Conservation (phyloP, 352 stramenopile species). For the Phytophthora lateralis region DNA sequence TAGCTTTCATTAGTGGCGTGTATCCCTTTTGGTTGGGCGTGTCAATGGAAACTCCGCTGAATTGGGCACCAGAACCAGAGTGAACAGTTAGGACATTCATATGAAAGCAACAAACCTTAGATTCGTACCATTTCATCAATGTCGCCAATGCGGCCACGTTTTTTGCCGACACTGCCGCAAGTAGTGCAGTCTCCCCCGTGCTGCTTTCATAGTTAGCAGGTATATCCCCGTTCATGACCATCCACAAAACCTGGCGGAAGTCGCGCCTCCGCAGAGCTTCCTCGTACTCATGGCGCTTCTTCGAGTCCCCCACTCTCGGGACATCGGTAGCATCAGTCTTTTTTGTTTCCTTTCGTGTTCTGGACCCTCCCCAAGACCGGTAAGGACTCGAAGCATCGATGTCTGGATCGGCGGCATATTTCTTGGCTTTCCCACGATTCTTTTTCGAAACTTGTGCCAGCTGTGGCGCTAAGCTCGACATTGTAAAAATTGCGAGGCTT, state of each 20-base stretch:
- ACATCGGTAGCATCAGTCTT: not conserved
- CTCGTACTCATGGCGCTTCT: constrained; percentile 45
- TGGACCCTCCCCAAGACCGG: not conserved
- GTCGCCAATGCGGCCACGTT: constrained; percentile 44
- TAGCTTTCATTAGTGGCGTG: constrained; percentile 79
- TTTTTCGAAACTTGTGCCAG: constrained; percentile 22
- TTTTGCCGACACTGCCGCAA: constrained; percentile 60
- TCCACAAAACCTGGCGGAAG: constrained; percentile 67
- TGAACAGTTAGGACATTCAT: not conserved
- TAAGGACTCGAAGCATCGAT: constrained; percentile 13
- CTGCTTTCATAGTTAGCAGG: constrained; percentile 54
- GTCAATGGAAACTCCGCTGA: constrained; percentile 65
- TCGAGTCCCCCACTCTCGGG: constrained; percentile 6
- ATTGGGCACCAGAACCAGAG: not conserved
- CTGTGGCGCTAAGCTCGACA: constrained; percentile 22
- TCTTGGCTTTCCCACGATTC: constrained; percentile 23
- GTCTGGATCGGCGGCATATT: constrained; percentile 15
- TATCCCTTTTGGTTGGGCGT: constrained; percentile 57
- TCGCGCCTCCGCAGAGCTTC: constrained; percentile 62
- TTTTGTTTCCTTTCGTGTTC: constrained; percentile 5
- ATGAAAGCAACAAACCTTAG: not conserved
- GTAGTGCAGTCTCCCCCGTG: constrained; percentile 61
- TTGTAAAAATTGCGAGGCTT: constrained; percentile 11
- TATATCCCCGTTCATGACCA: constrained; percentile 68
- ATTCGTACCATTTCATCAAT: constrained; percentile 50